phyloP scores from a whole-genome alignment of 345 rosid genomes.

The Schrenkiella parvula region DNA sequence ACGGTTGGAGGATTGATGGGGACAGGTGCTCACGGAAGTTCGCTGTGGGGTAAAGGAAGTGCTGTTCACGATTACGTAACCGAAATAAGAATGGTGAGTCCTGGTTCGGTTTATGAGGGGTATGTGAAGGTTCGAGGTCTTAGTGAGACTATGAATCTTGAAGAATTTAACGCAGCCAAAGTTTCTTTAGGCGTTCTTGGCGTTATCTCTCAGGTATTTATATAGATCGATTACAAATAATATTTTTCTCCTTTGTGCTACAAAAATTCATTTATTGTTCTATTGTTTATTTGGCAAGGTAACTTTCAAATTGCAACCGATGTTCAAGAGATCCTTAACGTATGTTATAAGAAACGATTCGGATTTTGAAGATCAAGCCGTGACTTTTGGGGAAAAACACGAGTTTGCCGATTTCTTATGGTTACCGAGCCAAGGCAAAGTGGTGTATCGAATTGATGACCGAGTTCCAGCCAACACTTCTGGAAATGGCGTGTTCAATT shows the following conservation, averaged over 20 bases:
- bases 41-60: constrained; percentile 74
- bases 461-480: constrained; percentile 39
- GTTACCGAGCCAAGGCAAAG: constrained; percentile 71
- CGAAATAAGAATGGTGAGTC: too few relatives aligned
- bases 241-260: background rate
- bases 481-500: constrained; percentile 47
- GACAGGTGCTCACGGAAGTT: constrained; percentile 92
- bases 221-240: background rate
- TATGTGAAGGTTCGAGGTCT: constrained; percentile 44
- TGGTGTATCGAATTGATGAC: constrained; percentile 55
- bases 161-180: constrained; percentile 51
- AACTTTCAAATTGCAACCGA: constrained; percentile 49
- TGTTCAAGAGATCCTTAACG: constrained; percentile 61
- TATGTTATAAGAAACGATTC: constrained; percentile 39
- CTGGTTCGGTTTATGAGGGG: constrained; percentile 43
- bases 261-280: background rate
- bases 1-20: constrained; percentile 72
- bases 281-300: constrained; percentile 35
- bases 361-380: constrained; percentile 45
- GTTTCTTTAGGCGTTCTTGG: constrained; percentile 85
- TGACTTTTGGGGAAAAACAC: constrained; percentile 48
- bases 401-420: constrained; percentile 73
- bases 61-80: constrained; percentile 68
- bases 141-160: background rate
- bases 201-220: constrained; percentile 58